phyloP scores from a whole-genome alignment of 2,329 filamentous ascomycete species.

The Leptoxyphium fumago region DNA sequence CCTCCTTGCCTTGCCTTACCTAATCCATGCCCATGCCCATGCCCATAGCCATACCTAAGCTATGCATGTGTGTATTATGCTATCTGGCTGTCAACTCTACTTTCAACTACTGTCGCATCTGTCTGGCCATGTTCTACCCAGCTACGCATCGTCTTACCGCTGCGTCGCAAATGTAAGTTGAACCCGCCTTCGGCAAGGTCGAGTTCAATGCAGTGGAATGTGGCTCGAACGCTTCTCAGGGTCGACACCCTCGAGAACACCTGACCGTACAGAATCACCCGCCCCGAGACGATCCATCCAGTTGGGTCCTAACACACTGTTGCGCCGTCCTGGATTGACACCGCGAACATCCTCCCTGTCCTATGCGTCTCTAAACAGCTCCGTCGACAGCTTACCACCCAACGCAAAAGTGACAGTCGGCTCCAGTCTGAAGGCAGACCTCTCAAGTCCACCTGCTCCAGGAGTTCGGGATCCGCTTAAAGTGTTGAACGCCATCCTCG shows the following conservation, averaged over 20 bases:
- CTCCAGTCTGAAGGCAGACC: slow-evolving; percentile 47
- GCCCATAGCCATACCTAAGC: too few relatives aligned
- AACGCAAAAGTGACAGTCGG: slow-evolving; percentile 52
- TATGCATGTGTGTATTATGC: too few relatives aligned
- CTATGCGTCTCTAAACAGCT: slow-evolving; percentile 57
- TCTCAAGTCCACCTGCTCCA: slow-evolving; percentile 32
- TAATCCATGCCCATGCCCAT: too few relatives aligned
- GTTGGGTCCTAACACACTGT: slow-evolving; percentile 53
- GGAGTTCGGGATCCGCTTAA: slow-evolving; percentile 55
- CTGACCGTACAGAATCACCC: slow-evolving; percentile 57
- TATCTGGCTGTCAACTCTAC: too few relatives aligned
- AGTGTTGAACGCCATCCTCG: slow-evolving; percentile 49
- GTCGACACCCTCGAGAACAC: slow-evolving; percentile 46
- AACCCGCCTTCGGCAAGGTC: too few relatives aligned
- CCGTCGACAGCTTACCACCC: slow-evolving; percentile 59
- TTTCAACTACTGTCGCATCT: too few relatives aligned
- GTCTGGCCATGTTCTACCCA: too few relatives aligned
- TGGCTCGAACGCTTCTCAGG: slow-evolving; percentile 80
- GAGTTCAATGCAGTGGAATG: slow-evolving; percentile 35
- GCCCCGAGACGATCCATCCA: slow-evolving; percentile 52
- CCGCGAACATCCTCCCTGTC: slow-evolving; percentile 68
- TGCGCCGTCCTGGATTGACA: slow-evolving; percentile 50
- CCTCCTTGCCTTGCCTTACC: too few relatives aligned
- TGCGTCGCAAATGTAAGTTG: too few relatives aligned
- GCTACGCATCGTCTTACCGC: too few relatives aligned